Evolutionary conservation across 352 stramenopile genomes (phyloP), one percentile per base, ranked within the genome.

Genomic region (Salisapilia sapeloensis): DNA sequence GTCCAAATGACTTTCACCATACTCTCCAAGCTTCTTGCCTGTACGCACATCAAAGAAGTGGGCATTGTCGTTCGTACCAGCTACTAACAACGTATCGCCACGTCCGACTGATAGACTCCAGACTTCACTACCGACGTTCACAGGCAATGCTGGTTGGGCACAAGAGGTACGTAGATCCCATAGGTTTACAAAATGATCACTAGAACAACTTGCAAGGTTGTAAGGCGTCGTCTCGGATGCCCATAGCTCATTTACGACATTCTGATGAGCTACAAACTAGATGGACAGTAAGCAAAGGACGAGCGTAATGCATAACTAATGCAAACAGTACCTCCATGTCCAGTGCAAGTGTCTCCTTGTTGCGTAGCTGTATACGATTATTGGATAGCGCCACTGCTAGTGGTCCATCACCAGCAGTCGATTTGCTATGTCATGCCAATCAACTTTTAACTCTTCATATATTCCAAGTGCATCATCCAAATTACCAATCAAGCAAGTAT

Each of bases 1-100:
- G 42, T 93, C 79, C 15, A 86, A 67, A 51, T 93, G 78, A 46
- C 75, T 90, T 38, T 94, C 81, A 14, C 62, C 66, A 41, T 93
- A 94, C 25, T 72, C 60, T 4, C 77, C 71, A 3, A 93, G 52
- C 36, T 62, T 57, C 24, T 40, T 46, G 18, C 66, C 60, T 14
- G 45, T 81, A 25, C 76, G 72, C 23, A 83, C 50, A 44, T 92
- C 76, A 24, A 63, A 92, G 38, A 92, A 89, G 15, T 82, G 55
- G 7, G 65, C 76, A 27, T 60, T 55, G n/a, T 87, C 65, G 33
- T 86, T 64, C 1, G 74, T 86, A 13, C 70, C 72, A 0, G 50
- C 53, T 11, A 76, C 62, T 13, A 89, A 33, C 4, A 92, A 67
- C 37, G 72, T 84, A 33, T 92, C 71, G 4, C 60, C 67, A 18